A percentile compares a stretch with the other conserved stretches of the same genome.
phyloP scores from a whole-genome alignment of 164 flowering plant genomes.

The Aristolochia contorta region DNA sequence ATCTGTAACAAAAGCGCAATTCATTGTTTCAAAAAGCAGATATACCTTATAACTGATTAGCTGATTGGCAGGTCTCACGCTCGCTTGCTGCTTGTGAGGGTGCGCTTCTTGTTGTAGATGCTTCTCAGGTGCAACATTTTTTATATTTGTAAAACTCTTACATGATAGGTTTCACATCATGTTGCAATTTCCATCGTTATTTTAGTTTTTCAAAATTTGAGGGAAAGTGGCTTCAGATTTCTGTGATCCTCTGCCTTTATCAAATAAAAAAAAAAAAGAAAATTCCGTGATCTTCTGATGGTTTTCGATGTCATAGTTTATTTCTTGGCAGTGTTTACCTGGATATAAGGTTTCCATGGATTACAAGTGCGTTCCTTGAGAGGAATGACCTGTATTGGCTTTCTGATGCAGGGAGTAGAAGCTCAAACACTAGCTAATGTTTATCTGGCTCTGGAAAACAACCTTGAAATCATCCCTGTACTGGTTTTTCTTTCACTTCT shows the following conservation, averaged over 20 bases:
- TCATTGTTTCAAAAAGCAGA: background rate
- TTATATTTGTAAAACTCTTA: too few relatives aligned
- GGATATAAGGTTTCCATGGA: too few relatives aligned
- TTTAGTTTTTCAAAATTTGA: background rate
- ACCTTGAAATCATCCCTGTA: conserved; percentile 92
- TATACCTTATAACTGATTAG: conserved; percentile 5
- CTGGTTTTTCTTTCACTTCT: conserved; percentile 14
- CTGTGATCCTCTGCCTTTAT: too few relatives aligned
- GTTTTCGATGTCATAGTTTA: background rate
- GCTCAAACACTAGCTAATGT: conserved; percentile 97
- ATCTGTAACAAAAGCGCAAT: too few relatives aligned
- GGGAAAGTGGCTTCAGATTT: background rate
- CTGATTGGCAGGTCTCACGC: conserved; percentile 70
- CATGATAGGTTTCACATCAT: too few relatives aligned
- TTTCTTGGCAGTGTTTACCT: too few relatives aligned
- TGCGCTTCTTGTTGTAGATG: conserved; percentile 97
- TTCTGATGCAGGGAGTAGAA: conserved; percentile 77
- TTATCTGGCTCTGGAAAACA: conserved; percentile 83
- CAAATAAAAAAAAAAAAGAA: too few relatives aligned
- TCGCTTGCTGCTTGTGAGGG: conserved; percentile 99
- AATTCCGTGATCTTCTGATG: background rate
- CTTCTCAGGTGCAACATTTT: conserved; percentile 65
- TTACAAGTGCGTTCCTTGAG: too few relatives aligned
- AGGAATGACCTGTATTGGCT: too few relatives aligned
- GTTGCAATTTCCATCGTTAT: too few relatives aligned